These are phyloP conservation scores for Penicillium sp. DNA, from an alignment of 2,329 filamentous ascomycete genomes.

Conservation along the genomic window DNA sequence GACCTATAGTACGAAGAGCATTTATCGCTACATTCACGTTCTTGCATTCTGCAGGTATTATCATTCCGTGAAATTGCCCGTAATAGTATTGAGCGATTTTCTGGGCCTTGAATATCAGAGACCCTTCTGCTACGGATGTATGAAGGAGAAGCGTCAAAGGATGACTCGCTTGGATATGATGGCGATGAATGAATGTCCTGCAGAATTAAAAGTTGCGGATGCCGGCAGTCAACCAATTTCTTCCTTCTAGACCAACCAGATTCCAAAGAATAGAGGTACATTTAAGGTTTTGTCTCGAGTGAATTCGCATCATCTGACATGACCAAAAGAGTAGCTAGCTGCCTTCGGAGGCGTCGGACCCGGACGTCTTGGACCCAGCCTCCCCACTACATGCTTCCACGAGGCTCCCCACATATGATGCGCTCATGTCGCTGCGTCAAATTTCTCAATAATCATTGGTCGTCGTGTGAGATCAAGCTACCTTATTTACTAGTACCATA, in stretches of 20 bases:
- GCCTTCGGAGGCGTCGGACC: background rate
- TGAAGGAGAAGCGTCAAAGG: no score
- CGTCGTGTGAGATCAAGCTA: background rate
- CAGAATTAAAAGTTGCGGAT: no score
- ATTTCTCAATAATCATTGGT: background rate
- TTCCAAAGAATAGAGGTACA: background rate
- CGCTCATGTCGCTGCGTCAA: background rate
- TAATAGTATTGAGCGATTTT: no score
- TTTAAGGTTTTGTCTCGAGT: background rate
- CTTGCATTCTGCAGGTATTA: no score
- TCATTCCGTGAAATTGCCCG: no score
- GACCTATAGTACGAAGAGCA: no score
- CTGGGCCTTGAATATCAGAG: no score
- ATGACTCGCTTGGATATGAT: no score
- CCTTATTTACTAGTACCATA: background rate
- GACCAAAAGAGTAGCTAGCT: background rate
- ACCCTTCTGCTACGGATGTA: no score
- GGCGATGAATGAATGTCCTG: no score
- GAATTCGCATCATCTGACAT: background rate
- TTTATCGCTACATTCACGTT: no score
- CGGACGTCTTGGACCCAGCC: background rate
- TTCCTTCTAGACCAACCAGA: background rate
- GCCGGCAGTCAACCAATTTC: background rate
- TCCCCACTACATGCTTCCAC: background rate
- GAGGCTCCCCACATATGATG: background rate